Base-by-base conservation (phyloP, 78 protist genomes). In the Protostelium mycophagum region DNA sequence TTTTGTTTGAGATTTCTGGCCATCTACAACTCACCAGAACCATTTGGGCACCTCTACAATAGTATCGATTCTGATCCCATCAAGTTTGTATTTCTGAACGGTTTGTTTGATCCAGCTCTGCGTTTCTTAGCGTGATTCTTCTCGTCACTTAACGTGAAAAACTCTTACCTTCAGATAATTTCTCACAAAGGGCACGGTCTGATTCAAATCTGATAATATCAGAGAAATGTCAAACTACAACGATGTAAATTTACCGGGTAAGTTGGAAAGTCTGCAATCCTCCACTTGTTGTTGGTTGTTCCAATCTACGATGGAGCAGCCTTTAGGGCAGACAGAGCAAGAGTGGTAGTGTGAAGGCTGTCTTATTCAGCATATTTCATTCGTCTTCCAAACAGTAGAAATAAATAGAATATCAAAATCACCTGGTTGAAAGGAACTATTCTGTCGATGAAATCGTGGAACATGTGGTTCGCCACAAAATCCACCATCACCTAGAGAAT, bases 31-130 rank as follows among this genome's bases (percentile, higher is more conserved):
- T 51, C 73, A 51, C 95, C 94, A 92, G 35, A 95, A 97, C 28
- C 63, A 85, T 0, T 0, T 35, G 25, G 90, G 90, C 0, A 97
- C 98, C 85, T 97, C 97, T 36, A 94, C 93, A 28, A 97, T 97
- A 0, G 99, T 98, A 87, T 98, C 99, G 35, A 95, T 35, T 1
- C 99, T 85, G n/a, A 97, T 38, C 29, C 98, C 98, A 86, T 97
- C 98, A 34, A 97, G 83, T 34, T 87, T 90, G 87, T 88, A 96
- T 34, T 38, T 83, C 23, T 38, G 51, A 0, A 95, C 88, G 9
- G 94, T 36, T 37, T 91, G 38, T 16, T 38, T 31, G 25, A 96
- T 51, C 97, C 97, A 96, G 28, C 28, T 37, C 28, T 84, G n/a
- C n/a, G n/a, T n/a, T n/a, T n/a, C n/a, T n/a, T n/a, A n/a, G n/a